Evolutionary conservation across 1,139 yeast species (phyloP).

Genomic region (Lodderomyces theae): DNA sequence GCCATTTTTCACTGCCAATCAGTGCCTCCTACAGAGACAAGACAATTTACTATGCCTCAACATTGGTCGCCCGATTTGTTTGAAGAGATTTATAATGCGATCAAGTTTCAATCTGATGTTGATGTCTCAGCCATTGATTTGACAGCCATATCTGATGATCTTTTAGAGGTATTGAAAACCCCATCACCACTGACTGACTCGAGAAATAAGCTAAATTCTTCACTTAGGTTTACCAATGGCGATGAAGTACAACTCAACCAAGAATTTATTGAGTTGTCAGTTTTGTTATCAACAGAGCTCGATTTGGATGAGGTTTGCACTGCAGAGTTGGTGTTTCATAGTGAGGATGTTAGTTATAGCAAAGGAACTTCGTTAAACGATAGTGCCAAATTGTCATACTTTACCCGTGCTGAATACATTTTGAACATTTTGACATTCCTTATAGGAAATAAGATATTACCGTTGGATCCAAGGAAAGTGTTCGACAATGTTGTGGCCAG

Average conservation of each 20-base stretch:
- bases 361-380: slow-evolving; percentile 60
- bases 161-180: slow-evolving; percentile 43
- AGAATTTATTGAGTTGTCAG: slow-evolving; percentile 49
- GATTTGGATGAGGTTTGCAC: slow-evolving; percentile 36
- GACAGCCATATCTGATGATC: slow-evolving; percentile 41
- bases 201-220: slow-evolving; percentile 44
- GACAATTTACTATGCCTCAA: slow-evolving; percentile 6
- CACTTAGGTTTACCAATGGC: slow-evolving; percentile 45
- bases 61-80: slow-evolving; percentile 38
- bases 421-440: slow-evolving; percentile 66
- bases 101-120: slow-evolving; percentile 26
- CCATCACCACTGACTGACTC: slow-evolving; percentile 56
- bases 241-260: slow-evolving; percentile 74
- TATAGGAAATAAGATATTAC: slow-evolving; percentile 26
- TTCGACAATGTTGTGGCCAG: slow-evolving; percentile 47
- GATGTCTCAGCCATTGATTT: slow-evolving; percentile 25
- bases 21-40: not conserved
- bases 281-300: slow-evolving; percentile 50
- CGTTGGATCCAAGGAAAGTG: slow-evolving; percentile 25
- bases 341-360: slow-evolving; percentile 40
- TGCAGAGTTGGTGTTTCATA: slow-evolving; percentile 38
- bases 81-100: slow-evolving; percentile 35
- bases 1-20: not conserved
- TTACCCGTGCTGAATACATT: slow-evolving; percentile 66
- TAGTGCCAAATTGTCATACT: slow-evolving; percentile 69